Conservation (phyloP, 2,329 filamentous ascomycete species). For the Pseudogymnoascus sp. region DNA sequence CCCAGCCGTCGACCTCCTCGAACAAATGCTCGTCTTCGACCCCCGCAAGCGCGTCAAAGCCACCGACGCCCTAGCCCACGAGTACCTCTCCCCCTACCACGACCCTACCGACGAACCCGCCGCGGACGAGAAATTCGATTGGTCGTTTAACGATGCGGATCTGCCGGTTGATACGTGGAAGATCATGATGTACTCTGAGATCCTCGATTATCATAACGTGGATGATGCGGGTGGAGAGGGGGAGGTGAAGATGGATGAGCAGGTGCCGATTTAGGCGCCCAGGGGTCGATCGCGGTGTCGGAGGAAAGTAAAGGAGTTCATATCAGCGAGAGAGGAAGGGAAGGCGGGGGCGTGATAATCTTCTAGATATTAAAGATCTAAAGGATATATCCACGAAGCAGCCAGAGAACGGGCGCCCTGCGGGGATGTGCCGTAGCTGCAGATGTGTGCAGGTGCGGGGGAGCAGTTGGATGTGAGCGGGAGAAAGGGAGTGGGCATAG, state of each 20-base stretch:
- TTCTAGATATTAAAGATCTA: neutral
- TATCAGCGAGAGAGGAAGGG: too few species aligned
- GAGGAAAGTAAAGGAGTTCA: too few species aligned
- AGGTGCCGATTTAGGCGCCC: neutral
- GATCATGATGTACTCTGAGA: slow-evolving; percentile 99
- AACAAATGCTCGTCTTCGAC: slow-evolving; percentile 97
- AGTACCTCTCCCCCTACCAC: slow-evolving; percentile 93
- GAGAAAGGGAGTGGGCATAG: neutral
- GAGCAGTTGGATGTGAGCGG: neutral
- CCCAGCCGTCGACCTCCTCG: slow-evolving; percentile 81
- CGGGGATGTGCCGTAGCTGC: too few species aligned
- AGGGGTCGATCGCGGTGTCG: too few species aligned
- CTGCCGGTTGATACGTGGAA: slow-evolving; percentile 99
- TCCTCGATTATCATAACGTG: slow-evolving; percentile 96
- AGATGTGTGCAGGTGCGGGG: too few species aligned
- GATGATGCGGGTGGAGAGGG: slow-evolving; percentile 37
- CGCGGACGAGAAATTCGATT: slow-evolving; percentile 96
- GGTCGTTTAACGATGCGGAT: slow-evolving; percentile 98
- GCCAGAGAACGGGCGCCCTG: too few species aligned
- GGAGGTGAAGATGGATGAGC: neutral
- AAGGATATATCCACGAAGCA: neutral
- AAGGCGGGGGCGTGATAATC: too few species aligned
- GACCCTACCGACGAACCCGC: slow-evolving; percentile 94
- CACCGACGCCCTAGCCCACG: slow-evolving; percentile 76
- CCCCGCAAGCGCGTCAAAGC: slow-evolving; percentile 93